These are phyloP conservation scores for Colletotrichum cereale DNA, from an alignment of 2,329 filamentous ascomycete genomes.

Conservation along the genomic window DNA sequence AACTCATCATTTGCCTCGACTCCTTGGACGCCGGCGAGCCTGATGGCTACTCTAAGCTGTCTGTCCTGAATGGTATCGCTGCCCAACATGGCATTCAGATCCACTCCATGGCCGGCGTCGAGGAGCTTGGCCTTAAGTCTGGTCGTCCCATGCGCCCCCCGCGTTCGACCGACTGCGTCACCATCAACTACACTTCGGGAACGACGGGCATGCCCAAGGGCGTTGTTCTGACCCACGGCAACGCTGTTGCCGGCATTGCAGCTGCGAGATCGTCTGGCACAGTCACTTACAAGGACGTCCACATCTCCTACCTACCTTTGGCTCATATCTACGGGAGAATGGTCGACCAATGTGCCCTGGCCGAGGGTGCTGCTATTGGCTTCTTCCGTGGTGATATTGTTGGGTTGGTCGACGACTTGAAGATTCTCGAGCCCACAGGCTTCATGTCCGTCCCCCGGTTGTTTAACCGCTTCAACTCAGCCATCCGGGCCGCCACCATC, in stretches of 20 bases:
- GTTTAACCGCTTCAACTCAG: slow-evolving; percentile 89
- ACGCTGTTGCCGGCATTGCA: slow-evolving; percentile 80
- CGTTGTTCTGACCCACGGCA: slow-evolving; percentile 84
- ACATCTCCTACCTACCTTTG: slow-evolving; percentile 90
- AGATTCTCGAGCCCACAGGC: slow-evolving; percentile 83
- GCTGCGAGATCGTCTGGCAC: slow-evolving; percentile 68
- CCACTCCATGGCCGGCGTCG: slow-evolving; percentile 83
- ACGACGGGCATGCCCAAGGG: slow-evolving; percentile 88
- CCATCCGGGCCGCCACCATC: slow-evolving; percentile 82
- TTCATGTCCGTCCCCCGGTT: slow-evolving; percentile 93
- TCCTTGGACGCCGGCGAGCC: slow-evolving; percentile 84
- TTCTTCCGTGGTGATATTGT: slow-evolving; percentile 95
- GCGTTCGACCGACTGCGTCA: slow-evolving; percentile 80
- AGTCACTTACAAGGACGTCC: slow-evolving; percentile 67
- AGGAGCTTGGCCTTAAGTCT: slow-evolving; percentile 80
- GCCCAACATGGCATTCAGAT: slow-evolving; percentile 81
- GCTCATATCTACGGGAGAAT: slow-evolving; percentile 95
- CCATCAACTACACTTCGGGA: slow-evolving; percentile 92
- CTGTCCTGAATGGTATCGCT: slow-evolving; percentile 82
- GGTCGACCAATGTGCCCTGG: slow-evolving; percentile 80
- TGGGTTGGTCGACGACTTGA: slow-evolving; percentile 90
- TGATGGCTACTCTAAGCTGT: slow-evolving; percentile 81
- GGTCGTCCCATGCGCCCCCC: slow-evolving; percentile 80
- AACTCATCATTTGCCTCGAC: slow-evolving; percentile 90
- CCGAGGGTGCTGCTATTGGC: slow-evolving; percentile 80